Percentiles rank a stretch among this genome's conserved stretches.
phyloP scores from a whole-genome alignment of 2,329 filamentous ascomycete species.

The Hypoxylon sp. region DNA sequence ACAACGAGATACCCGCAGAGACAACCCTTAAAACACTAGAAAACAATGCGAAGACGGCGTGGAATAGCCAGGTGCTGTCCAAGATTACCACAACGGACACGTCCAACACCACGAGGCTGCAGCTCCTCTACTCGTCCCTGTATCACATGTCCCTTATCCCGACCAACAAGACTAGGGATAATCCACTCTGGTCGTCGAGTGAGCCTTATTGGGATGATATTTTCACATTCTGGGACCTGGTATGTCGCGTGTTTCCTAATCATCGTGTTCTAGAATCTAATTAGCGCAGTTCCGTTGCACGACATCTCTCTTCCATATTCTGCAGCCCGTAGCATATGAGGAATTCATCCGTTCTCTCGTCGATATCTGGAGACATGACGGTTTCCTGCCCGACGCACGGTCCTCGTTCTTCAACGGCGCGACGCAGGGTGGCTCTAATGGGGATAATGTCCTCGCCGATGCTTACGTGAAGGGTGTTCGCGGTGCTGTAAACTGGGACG shows the following conservation, averaged over 20 bases:
- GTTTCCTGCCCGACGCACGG: constrained; percentile 75
- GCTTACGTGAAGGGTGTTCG: constrained; percentile 78
- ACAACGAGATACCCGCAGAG: constrained; percentile 67
- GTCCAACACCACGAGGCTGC: constrained; percentile 66
- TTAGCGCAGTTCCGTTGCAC: constrained; percentile 71
- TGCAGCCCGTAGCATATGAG: constrained; percentile 74
- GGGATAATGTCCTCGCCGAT: constrained; percentile 80
- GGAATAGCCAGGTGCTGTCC: constrained; percentile 74
- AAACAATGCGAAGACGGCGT: constrained; percentile 64
- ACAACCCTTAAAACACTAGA: constrained; percentile 63
- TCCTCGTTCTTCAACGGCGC: constrained; percentile 79
- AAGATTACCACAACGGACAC: constrained; percentile 74
- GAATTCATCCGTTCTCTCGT: constrained; percentile 77
- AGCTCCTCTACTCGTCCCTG: constrained; percentile 75
- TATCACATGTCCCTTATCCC: constrained; percentile 80
- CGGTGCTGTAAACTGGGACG: constrained; percentile 74
- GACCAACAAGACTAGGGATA: constrained; percentile 79
- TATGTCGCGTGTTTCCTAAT: constrained; percentile 47
- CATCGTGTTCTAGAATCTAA: constrained; percentile 21
- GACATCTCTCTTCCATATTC: constrained; percentile 74
- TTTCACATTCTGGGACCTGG: constrained; percentile 76
- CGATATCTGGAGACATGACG: constrained; percentile 76
- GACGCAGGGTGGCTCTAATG: constrained; percentile 78
- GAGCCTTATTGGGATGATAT: constrained; percentile 82
- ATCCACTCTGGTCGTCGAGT: constrained; percentile 72